Percentiles rank a stretch among this genome's conserved stretches.
Conservation (phyloP, 2,329 filamentous ascomycete species). For the Alternaria solani region DNA sequence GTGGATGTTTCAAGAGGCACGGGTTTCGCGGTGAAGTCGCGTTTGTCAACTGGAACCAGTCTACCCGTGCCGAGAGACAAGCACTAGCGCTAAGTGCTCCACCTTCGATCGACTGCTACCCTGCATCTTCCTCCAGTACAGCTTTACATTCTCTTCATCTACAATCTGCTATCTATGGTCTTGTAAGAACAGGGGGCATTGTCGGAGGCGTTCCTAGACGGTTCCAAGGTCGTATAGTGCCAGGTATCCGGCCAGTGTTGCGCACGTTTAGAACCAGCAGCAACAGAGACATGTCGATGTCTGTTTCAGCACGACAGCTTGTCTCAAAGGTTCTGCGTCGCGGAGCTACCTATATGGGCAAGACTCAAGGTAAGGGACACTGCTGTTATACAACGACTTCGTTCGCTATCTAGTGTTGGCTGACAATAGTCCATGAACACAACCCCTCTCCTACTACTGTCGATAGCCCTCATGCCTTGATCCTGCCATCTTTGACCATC, state of each 20-base stretch:
- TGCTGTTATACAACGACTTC: background rate
- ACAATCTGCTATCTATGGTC: constrained; percentile 7
- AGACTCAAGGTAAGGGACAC: background rate
- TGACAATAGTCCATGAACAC: background rate
- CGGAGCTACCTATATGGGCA: background rate
- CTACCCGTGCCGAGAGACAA: constrained; percentile 27
- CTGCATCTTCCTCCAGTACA: constrained; percentile 5
- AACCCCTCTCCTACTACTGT: background rate
- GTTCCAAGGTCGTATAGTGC: background rate
- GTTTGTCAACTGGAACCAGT: constrained; percentile 20
- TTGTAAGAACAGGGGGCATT: constrained; percentile 9
- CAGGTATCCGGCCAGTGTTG: background rate
- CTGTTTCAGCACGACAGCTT: background rate
- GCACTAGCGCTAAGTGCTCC: constrained; percentile 20
- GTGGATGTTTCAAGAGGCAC: constrained; percentile 32
- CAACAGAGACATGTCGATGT: too few species aligned
- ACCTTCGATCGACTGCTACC: constrained; percentile 9
- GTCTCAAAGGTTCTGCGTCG: background rate
- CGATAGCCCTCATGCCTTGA: constrained; percentile 22
- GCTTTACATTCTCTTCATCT: constrained; percentile 1
- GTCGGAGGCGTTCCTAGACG: constrained; percentile 7
- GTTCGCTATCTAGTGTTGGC: background rate
- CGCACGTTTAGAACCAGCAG: background rate
- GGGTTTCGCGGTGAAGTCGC: constrained; percentile 33
- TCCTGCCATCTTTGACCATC: constrained; percentile 52